Evolutionary conservation across 23 red algal species (phyloP), one percentile per base, ranked within the genome.

Genomic region (Gracilaria caudata): DNA sequence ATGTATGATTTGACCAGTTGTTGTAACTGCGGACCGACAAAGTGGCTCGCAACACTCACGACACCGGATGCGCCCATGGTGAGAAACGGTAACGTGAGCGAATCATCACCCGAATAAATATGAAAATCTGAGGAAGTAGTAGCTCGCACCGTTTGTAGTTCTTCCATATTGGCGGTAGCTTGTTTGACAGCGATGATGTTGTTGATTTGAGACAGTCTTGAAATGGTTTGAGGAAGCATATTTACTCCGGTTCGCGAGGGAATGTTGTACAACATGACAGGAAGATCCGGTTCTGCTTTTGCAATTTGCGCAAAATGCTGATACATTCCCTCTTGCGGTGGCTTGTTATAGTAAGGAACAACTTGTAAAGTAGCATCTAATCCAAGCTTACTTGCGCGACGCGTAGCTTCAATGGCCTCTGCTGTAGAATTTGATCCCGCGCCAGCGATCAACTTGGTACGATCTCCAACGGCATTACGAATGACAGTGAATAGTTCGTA

Each of bases 291-390:
- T 74, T 93, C 93, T 29, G 87, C 90, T 30, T 91, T 46, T 35
- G 93, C 97, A 77, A 95, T 90, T 47, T 91, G 68, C n/a, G 81
- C 71, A 92, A 99, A 99, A 54, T 99, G 97, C 49, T 82, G 80
- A 55, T 94, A 95, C 26, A 99, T 87, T 16, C 97, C 97, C 75
- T 95, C 88, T 79, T 99, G 97, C 7, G 97, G 97, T 14, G 97
- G 97, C 65, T 99, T 99, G 90, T 99, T 99, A 72, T 99, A 99
- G 77, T 99, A 99, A 7, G 97, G 97, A 36, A 99, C 97, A 32
- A 99, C 97, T 77, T 99, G 97, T 9, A 99, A 87, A 4, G 97
- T 99, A 51, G 87, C 97, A 35, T 99, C 97, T 0, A 99, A 55
- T 28, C 93, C 90, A 8, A 99, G 78, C 51, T 95, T 95, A 3